Evolutionary conservation across 2,329 filamentous ascomycete species (phyloP).

Genomic region (Aspergillus neotritici): DNA sequence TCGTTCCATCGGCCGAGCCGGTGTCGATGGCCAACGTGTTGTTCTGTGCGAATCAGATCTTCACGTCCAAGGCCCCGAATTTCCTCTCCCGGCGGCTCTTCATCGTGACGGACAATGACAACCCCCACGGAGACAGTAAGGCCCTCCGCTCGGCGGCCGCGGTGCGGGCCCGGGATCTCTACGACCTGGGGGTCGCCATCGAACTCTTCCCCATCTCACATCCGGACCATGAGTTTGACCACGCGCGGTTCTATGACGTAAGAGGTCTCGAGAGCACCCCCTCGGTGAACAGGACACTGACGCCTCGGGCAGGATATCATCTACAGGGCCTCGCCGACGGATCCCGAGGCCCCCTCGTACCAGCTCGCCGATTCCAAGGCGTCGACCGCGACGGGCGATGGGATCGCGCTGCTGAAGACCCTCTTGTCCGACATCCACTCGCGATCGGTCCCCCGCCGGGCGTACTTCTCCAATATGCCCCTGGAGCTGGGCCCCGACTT

Average conservation of each 20-base stretch:
- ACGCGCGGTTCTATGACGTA: constrained; percentile 87
- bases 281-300: neutral
- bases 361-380: constrained; percentile 47
- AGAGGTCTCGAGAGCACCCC: constrained; percentile 16
- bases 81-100: constrained; percentile 92
- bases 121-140: constrained; percentile 71
- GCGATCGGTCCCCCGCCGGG: constrained; percentile 76
- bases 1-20: constrained; percentile 63
- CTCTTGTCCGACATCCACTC: constrained; percentile 85
- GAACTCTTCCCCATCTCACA: constrained; percentile 85
- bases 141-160: constrained; percentile 67
- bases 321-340: constrained; percentile 65
- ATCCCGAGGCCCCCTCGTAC: constrained; percentile 61
- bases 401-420: constrained; percentile 70
- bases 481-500: constrained; percentile 82
- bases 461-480: constrained; percentile 79
- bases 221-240: constrained; percentile 67
- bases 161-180: constrained; percentile 87
- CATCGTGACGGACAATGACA: constrained; percentile 89
- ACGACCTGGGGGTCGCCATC: constrained; percentile 85
- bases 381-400: constrained; percentile 64
- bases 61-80: constrained; percentile 89
- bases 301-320: constrained; percentile 67
- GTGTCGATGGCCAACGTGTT: constrained; percentile 83
- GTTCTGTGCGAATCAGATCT: constrained; percentile 93